Percentiles rank a stretch among this genome's conserved stretches.
Evolutionary conservation across 2,329 filamentous ascomycete genomes (phyloP).

Genomic region (Claviceps sorghi): DNA sequence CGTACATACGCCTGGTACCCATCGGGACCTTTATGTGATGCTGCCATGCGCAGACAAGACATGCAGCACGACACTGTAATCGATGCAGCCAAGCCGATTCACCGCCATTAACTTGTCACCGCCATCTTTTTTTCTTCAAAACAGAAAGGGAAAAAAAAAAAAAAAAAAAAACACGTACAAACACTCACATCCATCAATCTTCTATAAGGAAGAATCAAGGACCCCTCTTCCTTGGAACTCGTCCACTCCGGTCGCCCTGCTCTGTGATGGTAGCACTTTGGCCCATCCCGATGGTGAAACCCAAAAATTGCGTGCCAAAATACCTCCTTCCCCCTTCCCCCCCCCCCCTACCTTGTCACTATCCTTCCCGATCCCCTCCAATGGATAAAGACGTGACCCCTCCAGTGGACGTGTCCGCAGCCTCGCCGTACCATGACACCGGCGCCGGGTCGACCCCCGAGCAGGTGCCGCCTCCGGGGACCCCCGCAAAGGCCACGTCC

Average conservation of each 20-base stretch:
- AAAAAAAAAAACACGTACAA: neutral
- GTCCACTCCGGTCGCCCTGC: no score
- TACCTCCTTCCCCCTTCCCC: no score
- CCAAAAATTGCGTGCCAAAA: neutral
- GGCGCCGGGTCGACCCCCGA: neutral
- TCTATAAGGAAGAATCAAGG: neutral
- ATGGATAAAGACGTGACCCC: neutral
- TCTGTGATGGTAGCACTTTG: neutral
- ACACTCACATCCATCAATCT: neutral
- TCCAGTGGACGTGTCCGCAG: neutral
- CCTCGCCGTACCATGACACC: neutral
- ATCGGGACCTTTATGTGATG: neutral
- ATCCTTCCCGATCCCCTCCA: no score
- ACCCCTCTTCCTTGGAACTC: no score
- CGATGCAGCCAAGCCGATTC: neutral
- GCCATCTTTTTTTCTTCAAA: no score
- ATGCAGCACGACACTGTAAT: neutral
- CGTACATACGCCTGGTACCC: neutral
- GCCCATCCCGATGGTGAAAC: neutral
- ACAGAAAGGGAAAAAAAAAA: neutral
- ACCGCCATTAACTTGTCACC: neutral
- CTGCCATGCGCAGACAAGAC: neutral
- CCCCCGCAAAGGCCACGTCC: neutral
- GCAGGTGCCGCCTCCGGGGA: neutral
- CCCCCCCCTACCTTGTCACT: neutral